Conservation (phyloP, 352 stramenopile genomes). For the Sclerospora graminicola region DNA sequence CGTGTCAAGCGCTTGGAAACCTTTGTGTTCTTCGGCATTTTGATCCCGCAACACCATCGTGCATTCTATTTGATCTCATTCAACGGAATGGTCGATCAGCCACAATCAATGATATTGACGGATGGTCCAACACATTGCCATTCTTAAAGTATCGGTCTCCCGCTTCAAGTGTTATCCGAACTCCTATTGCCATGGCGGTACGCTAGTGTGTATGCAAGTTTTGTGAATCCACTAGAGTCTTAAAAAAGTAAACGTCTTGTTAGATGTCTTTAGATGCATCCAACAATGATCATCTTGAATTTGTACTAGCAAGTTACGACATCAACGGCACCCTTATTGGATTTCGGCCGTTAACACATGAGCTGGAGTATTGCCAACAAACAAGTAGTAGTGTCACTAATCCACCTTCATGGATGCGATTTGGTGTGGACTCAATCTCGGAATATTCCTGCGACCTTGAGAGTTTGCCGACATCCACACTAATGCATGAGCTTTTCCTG, state of each 20-base stretch:
- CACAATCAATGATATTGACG: conserved; percentile 33
- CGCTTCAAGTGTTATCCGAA: too few species aligned
- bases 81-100: conserved; percentile 38
- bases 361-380: conserved; percentile 73
- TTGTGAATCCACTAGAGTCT: too few species aligned
- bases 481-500: conserved; percentile 87
- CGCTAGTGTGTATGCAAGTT: too few species aligned
- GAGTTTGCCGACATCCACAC: conserved; percentile 24
- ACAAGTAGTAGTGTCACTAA: conserved; percentile 1
- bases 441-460: conserved; percentile 67
- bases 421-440: conserved; percentile 49
- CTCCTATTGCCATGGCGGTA: too few species aligned
- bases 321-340: conserved; percentile 84
- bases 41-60: conserved; percentile 42
- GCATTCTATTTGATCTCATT: conserved; percentile 66
- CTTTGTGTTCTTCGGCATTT: conserved; percentile 92
- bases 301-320: too few species aligned
- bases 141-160: conserved; percentile 82
- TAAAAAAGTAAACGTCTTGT: too few species aligned
- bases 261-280: too few species aligned
- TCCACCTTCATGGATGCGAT: conserved; percentile 62
- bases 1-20: conserved; percentile 87
- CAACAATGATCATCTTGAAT: too few species aligned
- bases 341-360: conserved; percentile 50
- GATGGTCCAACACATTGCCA: conserved; percentile 74